Evolutionary conservation across 2,329 filamentous ascomycete genomes (phyloP).

Genomic region (Cercospora sp.): DNA sequence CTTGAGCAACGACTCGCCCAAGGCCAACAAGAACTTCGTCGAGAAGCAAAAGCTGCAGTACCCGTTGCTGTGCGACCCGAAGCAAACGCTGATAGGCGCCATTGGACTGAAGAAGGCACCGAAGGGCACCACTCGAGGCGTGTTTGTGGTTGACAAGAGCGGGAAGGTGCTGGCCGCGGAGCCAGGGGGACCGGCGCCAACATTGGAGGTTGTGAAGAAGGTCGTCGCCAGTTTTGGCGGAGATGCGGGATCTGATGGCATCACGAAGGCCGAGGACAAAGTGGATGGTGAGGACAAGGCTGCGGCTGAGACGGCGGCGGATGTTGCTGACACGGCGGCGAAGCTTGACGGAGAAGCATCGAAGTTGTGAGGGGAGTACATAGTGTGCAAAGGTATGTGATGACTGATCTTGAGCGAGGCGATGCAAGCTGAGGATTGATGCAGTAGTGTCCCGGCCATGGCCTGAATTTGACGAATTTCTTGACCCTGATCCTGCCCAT

Average conservation of each 20-base stretch:
- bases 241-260: conserved; percentile 33
- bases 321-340: conserved; percentile 51
- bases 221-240: conserved; percentile 57
- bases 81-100: conserved; percentile 71
- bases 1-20: conserved; percentile 81
- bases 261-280: conserved; percentile 39
- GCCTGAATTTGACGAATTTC: background rate
- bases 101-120: conserved; percentile 87
- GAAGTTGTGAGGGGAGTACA: background rate
- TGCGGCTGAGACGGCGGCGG: conserved; percentile 42
- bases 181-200: conserved; percentile 73
- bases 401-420: background rate
- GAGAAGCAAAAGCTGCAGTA: conserved; percentile 89
- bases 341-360: conserved; percentile 26
- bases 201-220: conserved; percentile 72
- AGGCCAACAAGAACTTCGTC: conserved; percentile 90
- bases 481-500: background rate
- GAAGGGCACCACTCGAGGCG: conserved; percentile 78
- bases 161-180: conserved; percentile 77
- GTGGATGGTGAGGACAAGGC: conserved; percentile 34
- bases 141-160: conserved; percentile 69
- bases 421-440: background rate
- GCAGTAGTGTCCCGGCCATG: background rate
- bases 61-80: conserved; percentile 79
- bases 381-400: background rate